Conservation (phyloP, 1,284 basidiomycete species). For the Sporisorium reilianum region DNA sequence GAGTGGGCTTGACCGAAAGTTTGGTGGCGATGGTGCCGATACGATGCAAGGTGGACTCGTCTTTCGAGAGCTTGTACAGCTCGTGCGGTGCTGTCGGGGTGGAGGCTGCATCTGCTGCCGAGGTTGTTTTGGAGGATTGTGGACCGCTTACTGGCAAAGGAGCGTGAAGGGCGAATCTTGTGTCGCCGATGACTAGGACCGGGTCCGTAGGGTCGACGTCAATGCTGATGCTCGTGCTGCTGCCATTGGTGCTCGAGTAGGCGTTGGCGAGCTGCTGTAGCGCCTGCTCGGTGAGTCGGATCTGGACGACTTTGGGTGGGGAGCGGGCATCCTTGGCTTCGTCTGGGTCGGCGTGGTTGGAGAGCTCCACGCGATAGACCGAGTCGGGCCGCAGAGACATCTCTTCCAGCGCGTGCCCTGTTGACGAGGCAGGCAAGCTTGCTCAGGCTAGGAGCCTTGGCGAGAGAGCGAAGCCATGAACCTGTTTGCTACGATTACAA, state of each 20-base stretch:
- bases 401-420: background rate
- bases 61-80: conserved; percentile 36
- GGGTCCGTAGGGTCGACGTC: conserved; percentile 31
- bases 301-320: conserved; percentile 32
- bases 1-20: conserved; percentile 37
- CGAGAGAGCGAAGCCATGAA: background rate
- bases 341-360: background rate
- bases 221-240: conserved; percentile 19
- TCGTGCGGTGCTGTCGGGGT: conserved; percentile 41
- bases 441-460: background rate
- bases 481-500: background rate
- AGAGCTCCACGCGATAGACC: conserved; percentile 35
- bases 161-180: conserved; percentile 24
- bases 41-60: conserved; percentile 36
- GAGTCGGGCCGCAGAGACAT: conserved; percentile 41
- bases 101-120: background rate
- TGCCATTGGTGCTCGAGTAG: background rate
- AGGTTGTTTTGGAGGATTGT: background rate
- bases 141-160: conserved; percentile 16
- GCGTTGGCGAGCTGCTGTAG: conserved; percentile 31
- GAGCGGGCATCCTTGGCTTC: background rate
- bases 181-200: conserved; percentile 27
- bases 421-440: background rate
- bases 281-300: conserved; percentile 38
- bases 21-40: conserved; percentile 41